Conservation (phyloP, 2,329 filamentous ascomycete genomes). For the Pleomassaria siparia region DNA sequence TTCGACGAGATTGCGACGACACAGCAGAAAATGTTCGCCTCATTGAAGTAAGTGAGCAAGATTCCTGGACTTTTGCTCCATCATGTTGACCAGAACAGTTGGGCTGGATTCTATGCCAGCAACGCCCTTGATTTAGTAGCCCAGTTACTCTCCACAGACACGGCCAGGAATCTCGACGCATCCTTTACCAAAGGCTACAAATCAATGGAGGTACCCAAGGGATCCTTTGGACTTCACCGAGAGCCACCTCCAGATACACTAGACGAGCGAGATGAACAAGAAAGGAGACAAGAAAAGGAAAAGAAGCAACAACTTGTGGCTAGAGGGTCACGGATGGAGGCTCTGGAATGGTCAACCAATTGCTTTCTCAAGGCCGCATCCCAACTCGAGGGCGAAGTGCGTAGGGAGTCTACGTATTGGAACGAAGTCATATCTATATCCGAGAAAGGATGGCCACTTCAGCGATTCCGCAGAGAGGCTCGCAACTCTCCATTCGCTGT, state of each 20-base stretch:
- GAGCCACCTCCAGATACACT: constrained; percentile 20
- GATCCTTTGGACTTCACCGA: constrained; percentile 31
- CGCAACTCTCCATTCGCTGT: constrained; percentile 82
- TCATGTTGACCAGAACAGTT: constrained; percentile 16
- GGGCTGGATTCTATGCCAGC: constrained; percentile 31
- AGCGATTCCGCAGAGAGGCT: constrained; percentile 30
- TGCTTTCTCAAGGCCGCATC: constrained; percentile 71
- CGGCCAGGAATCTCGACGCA: constrained; percentile 24
- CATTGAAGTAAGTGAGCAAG: constrained; percentile 39
- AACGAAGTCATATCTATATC: constrained; percentile 78
- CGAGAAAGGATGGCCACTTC: constrained; percentile 80
- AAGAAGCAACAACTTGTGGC: constrained; percentile 53
- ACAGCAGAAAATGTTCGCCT: constrained; percentile 45
- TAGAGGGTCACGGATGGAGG: constrained; percentile 75
- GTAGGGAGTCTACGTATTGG: constrained; percentile 85
- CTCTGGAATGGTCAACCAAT: constrained; percentile 72
- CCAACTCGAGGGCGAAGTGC: constrained; percentile 74
- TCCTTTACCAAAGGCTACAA: constrained; percentile 34
- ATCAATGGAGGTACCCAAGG: constrained; percentile 39
- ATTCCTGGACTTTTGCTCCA: background rate
- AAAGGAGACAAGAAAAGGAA: constrained; percentile 3
- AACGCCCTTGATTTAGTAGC: constrained; percentile 38
- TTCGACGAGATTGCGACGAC: constrained; percentile 44
- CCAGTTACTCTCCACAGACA: constrained; percentile 33
- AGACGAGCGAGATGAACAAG: constrained; percentile 32